phyloP scores from a whole-genome alignment of 805 yeast species.

The Pichia paraexigua region DNA sequence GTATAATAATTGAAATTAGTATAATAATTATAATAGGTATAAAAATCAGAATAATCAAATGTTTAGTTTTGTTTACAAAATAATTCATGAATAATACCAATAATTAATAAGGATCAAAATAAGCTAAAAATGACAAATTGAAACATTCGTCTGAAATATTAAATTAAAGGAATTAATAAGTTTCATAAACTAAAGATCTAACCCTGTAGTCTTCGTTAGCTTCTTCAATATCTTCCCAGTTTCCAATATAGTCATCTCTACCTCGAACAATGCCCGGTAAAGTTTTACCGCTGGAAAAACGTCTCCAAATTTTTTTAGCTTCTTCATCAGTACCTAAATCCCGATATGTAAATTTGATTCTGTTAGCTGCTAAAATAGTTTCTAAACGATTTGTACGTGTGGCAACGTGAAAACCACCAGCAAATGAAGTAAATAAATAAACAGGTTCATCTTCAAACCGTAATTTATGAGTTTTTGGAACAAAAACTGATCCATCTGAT shows the following conservation, averaged over 20 bases:
- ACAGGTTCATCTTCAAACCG: constrained; percentile 50
- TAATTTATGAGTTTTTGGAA: constrained; percentile 28
- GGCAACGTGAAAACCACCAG: constrained; percentile 78
- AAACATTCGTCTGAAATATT: not conserved
- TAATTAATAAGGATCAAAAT: not conserved
- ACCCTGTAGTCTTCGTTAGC: constrained; percentile 75
- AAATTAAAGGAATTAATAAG: constrained; percentile 31
- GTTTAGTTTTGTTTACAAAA: not conserved
- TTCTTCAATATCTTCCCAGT: constrained; percentile 78
- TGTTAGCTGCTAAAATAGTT: constrained; percentile 69
- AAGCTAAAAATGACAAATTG: not conserved
- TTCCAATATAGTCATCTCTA: constrained; percentile 73
- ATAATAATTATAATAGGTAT: no score
- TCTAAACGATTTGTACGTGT: constrained; percentile 68
- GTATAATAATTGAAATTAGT: not conserved
- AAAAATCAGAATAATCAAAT: not conserved
- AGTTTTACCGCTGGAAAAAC: constrained; percentile 60
- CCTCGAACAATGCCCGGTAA: constrained; percentile 85
- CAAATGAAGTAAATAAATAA: constrained; percentile 74
- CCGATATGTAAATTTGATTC: constrained; percentile 54
- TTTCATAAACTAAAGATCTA: constrained; percentile 56
- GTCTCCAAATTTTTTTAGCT: constrained; percentile 78
- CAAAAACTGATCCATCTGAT: constrained; percentile 22
- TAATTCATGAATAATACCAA: not conserved
- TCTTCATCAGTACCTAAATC: constrained; percentile 85